Base-by-base conservation (phyloP, 495 filamentous ascomycete species). In the Annulohypoxylon stygium region DNA sequence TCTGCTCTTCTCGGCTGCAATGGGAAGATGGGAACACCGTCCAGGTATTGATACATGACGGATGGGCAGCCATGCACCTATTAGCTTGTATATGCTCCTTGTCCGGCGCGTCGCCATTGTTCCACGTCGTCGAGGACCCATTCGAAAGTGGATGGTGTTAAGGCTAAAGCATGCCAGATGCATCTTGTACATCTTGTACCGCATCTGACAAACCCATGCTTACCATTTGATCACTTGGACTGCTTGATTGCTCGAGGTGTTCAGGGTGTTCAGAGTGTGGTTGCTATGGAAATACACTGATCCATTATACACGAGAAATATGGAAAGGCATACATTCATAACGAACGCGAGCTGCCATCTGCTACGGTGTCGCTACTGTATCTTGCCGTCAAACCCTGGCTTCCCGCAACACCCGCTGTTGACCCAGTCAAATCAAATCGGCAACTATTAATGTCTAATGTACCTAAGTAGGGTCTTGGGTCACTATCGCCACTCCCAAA, bases 31-130 rank as follows among this genome's bases (percentile, higher is more conserved):
- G 53, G 60, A 70, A 65, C 57, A 39, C 26, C 25, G 36, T 43
- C 63, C 70, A 78, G 74, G 74, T 78, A 74, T 71, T 68, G 71
- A 72, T 76, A 78, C 76, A 76, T 76, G 68, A 70, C 7, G 65
- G 70, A 76, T 78, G 76, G 76, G 76, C 76, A 78, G 76, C 76
- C 43, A 78, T 78, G 76, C 76, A 37, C 76, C 74, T 70, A 10
- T 78, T 78, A 74, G 73, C 70, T 76, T 74, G 73, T 76, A 76
- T 78, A 67, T 71, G 26, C 36, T 73, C 61, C 64, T 62, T 37
- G 50, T 54, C 53, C 47, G 51, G 25, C 67, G 47, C 70, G 54
- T 71, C 65, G 47, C 65, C 66, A 66, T 70, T 59, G 61, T 67
- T 78, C 74, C 76, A 78, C 76, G 76, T 78, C 74, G 76, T 70